phyloP scores from a whole-genome alignment of 2,329 filamentous ascomycete species.

The Botrytis tulipae region DNA sequence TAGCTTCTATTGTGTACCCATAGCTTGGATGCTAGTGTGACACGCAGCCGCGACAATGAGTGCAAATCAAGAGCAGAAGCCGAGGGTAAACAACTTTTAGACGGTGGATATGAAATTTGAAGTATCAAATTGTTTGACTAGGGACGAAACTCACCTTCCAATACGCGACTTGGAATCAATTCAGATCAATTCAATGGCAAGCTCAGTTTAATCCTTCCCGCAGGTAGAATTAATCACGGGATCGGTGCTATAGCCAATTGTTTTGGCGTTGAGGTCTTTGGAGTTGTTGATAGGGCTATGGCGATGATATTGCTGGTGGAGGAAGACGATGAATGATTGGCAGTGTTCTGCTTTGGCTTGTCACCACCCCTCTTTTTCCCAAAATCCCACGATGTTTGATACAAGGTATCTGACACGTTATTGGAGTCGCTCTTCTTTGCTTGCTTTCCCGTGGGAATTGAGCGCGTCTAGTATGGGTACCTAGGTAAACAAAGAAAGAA shows the following conservation, averaged over 20 bases:
- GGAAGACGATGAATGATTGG: conserved; percentile 29
- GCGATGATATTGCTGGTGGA: conserved; percentile 24
- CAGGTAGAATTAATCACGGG: conserved; percentile 36
- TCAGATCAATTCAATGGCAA: conserved; percentile 20
- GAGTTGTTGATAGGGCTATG: conserved; percentile 36
- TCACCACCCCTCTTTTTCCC: not conserved
- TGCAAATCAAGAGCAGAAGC: not conserved
- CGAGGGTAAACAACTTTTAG: not conserved
- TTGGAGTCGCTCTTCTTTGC: not conserved
- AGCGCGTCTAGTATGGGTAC: not conserved
- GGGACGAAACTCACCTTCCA: conserved; percentile 31
- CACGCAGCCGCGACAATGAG: not conserved
- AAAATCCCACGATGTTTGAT: conserved; percentile 9
- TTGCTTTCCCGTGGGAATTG: not conserved
- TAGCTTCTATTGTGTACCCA: not conserved
- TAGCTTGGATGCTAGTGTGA: not conserved
- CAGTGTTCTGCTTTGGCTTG: conserved; percentile 20
- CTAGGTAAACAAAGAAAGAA: not conserved
- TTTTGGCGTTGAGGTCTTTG: conserved; percentile 31
- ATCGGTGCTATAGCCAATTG: conserved; percentile 36
- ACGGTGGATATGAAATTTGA: not conserved
- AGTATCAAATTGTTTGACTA: not conserved
- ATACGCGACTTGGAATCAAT: conserved; percentile 29
- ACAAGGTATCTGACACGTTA: conserved; percentile 11
- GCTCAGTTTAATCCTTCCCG: conserved; percentile 34